Evolutionary conservation across 352 stramenopile genomes (phyloP).

Genomic region (Phytophthora hybrid): DNA sequence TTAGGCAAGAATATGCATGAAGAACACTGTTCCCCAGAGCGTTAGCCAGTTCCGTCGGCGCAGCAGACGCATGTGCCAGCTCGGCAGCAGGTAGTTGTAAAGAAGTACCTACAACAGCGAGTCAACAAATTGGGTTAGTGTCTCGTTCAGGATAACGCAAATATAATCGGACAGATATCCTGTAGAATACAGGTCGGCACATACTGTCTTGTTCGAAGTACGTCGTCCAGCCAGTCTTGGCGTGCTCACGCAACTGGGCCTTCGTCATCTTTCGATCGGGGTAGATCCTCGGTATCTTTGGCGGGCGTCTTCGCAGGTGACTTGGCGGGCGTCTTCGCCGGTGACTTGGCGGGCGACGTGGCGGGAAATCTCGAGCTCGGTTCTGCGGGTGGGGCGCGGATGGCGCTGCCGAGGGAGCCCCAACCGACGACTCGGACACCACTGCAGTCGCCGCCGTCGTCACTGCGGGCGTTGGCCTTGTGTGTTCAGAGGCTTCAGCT

Average conservation of each 20-base stretch:
- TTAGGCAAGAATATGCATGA: conserved; percentile 17
- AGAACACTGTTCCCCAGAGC: conserved; percentile 2
- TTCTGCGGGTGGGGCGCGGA: no score
- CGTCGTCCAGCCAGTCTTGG: no score
- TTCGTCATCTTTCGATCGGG: conserved; percentile 11
- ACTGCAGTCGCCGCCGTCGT: no score
- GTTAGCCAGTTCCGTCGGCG: background rate
- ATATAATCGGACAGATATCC: background rate
- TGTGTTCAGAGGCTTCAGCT: no score
- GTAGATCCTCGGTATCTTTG: conserved; percentile 4
- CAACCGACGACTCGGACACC: no score
- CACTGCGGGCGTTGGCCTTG: no score
- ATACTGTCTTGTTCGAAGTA: conserved; percentile 3
- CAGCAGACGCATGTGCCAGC: background rate
- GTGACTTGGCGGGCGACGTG: background rate
- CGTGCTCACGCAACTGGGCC: conserved; percentile 8
- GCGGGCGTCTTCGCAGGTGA: background rate
- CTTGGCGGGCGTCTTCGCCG: background rate
- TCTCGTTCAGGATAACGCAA: conserved; percentile 1
- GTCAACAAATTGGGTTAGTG: conserved; percentile 3
- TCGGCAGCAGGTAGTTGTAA: conserved; percentile 2
- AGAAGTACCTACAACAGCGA: background rate
- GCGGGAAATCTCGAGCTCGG: background rate
- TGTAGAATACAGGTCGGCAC: conserved; percentile 7
- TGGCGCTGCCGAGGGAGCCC: no score